Evolutionary conservation across 2,329 filamentous ascomycete species (phyloP).

Genomic region (Teratosphaeria gauchensis): DNA sequence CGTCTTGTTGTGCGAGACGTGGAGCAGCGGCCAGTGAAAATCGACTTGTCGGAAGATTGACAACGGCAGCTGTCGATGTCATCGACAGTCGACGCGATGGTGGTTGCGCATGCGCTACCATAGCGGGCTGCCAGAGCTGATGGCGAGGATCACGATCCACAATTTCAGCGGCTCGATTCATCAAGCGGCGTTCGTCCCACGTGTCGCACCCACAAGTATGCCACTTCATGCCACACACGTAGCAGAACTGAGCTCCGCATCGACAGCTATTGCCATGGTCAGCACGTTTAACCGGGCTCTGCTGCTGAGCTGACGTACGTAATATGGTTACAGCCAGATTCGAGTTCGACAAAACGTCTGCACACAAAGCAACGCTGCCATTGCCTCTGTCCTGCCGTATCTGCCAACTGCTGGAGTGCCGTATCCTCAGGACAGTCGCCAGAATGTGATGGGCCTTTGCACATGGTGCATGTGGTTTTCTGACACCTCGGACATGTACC

Average conservation of each 20-base stretch:
- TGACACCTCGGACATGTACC: constrained; percentile 38
- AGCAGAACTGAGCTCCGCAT: constrained; percentile 23
- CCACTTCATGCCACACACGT: constrained; percentile 19
- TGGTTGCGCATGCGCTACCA: constrained; percentile 5
- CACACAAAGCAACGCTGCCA: constrained; percentile 47
- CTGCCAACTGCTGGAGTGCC: constrained; percentile 31
- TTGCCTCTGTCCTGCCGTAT: constrained; percentile 31
- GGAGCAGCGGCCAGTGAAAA: too few species aligned
- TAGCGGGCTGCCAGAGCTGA: constrained; percentile 8
- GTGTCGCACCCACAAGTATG: constrained; percentile 17
- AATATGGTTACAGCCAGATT: constrained; percentile 48
- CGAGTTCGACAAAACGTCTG: constrained; percentile 39
- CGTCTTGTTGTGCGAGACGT: too few species aligned
- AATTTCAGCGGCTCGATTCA: constrained; percentile 7
- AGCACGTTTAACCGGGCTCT: too few species aligned
- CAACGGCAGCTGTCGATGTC: too few species aligned
- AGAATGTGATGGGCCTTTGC: constrained; percentile 39
- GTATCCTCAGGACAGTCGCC: constrained; percentile 42
- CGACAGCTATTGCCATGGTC: constrained; percentile 12
- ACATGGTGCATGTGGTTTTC: constrained; percentile 39
- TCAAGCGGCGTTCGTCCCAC: constrained; percentile 14
- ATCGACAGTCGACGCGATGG: not conserved
- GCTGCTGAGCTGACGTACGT: too few species aligned
- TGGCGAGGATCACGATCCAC: constrained; percentile 7
- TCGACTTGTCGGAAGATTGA: too few species aligned